Evolutionary conservation across 2,329 filamentous ascomycete genomes (phyloP).

Genomic region (Fonsecaea multimorphosa): DNA sequence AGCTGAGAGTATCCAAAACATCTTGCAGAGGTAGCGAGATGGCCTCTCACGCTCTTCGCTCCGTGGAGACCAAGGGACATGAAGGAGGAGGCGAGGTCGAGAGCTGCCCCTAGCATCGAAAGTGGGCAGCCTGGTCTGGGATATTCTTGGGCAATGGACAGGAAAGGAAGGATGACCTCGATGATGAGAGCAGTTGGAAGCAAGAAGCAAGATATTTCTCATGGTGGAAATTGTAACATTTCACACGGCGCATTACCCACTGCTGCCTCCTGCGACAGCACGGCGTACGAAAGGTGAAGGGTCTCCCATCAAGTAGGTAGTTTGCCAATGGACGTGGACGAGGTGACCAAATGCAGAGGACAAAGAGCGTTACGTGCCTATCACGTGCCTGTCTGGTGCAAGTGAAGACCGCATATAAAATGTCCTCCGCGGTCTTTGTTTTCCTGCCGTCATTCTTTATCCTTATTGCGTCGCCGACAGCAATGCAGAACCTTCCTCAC

Average conservation of each 20-base stretch:
- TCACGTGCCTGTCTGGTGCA: not conserved
- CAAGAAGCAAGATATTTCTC: too few relatives aligned
- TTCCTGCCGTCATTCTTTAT: not conserved
- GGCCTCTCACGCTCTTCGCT: too few relatives aligned
- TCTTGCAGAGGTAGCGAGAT: too few relatives aligned
- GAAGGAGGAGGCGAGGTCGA: too few relatives aligned
- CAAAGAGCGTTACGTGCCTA: not conserved
- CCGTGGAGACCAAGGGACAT: too few relatives aligned
- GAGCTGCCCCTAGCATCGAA: not conserved
- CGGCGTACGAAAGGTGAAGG: not conserved
- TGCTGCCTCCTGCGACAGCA: not conserved
- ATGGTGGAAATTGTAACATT: too few relatives aligned
- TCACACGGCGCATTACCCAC: not conserved
- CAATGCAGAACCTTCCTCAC: not conserved
- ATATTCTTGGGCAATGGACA: too few relatives aligned
- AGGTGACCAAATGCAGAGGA: not conserved
- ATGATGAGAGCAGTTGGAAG: too few relatives aligned
- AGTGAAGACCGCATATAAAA: not conserved
- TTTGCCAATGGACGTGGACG: too few relatives aligned
- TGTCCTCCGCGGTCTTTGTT: not conserved
- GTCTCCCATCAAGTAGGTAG: not conserved
- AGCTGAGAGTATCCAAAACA: too few relatives aligned
- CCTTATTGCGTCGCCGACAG: not conserved
- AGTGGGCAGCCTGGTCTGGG: too few relatives aligned
- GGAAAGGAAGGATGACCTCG: too few relatives aligned